Conservation (phyloP, 2,329 filamentous ascomycete genomes). For the Lasiodiplodia theobromae region DNA sequence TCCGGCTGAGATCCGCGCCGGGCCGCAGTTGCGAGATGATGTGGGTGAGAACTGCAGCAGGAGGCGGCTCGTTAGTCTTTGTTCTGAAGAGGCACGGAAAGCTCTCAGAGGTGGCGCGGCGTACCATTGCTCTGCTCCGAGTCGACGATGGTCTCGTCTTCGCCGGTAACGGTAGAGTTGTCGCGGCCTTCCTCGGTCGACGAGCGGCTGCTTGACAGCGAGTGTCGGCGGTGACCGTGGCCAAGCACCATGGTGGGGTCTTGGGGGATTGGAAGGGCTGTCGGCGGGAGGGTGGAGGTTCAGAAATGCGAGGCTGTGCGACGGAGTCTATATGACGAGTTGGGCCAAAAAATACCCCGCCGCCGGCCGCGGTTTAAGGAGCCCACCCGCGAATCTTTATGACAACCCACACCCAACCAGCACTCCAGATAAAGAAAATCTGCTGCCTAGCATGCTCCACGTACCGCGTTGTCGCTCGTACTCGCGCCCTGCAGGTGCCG, state of each 20-base stretch:
- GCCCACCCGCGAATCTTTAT: neutral
- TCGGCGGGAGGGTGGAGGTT: conserved; percentile 20
- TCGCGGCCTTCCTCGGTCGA: conserved; percentile 50
- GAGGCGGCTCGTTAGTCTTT: neutral
- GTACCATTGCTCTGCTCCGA: conserved; percentile 92
- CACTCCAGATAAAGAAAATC: conserved; percentile 13
- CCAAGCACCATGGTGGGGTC: conserved; percentile 54
- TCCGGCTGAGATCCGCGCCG: conserved; percentile 91
- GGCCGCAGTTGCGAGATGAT: conserved; percentile 97
- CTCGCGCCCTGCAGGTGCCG: conserved; percentile 1
- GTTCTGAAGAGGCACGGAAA: neutral
- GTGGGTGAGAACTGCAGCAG: conserved; percentile 79
- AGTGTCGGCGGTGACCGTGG: conserved; percentile 57
- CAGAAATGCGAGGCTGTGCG: conserved; percentile 22
- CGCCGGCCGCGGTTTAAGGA: too few species aligned
- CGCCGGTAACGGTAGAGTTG: conserved; percentile 47
- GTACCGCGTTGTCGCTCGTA: neutral
- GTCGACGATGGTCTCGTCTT: conserved; percentile 83
- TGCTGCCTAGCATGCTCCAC: conserved; percentile 10
- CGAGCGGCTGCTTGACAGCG: conserved; percentile 49
- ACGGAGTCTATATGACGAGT: neutral
- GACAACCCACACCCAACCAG: conserved; percentile 12
- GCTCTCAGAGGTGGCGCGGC: conserved; percentile 40
- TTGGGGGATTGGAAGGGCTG: neutral
- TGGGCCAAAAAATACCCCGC: too few species aligned